Evolutionary conservation across 768 basidiomycete genomes (phyloP), one percentile per base, ranked within the genome.

Genomic region (Leccinum pellstonianum): DNA sequence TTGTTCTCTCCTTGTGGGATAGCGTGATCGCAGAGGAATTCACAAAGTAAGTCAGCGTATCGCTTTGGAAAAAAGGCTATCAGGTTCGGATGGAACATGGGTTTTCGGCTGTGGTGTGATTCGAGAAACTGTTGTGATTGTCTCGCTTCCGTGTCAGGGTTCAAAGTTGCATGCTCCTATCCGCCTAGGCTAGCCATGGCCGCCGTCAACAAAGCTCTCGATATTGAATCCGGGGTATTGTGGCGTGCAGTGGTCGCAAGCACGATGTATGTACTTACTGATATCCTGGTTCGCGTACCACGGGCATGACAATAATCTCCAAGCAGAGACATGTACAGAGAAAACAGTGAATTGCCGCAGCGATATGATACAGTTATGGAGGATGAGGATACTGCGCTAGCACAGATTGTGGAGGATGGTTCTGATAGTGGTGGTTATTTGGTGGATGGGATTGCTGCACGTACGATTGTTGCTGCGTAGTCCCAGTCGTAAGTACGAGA

Each of bases 341-440:
- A 29, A 35, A 54, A 52, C 31, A 35, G 31, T 50, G 46, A n/a
- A 52, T 23, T 33, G n/a, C n/a, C 23, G 41, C 11, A 4, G 49
- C 9, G 38, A 52, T 52, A 47, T 43, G 19, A 4, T 35, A 35
- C 55, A 48, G 8, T 38, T 62, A 71, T 58, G 57, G 41, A 33
- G 63, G 57, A 23, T 62, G 64, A n/a, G 66, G 38, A 23, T 63
- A 74, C 49, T 54, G 60, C 3, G 52, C 43, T 2, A 59, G 55
- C 31, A 46, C 27, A 31, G 67, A 62, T 37, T 54, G 72, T 37
- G 64, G 49, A 27, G 46, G 60, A 23, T 64, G 56, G 14, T 55
- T n/a, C 23, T 62, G 59, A 15, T 60, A 59, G 19, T 56, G 53
- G 29, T 54, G 66, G 29, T 63, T 43, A 19, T 58, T 54, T 21